Evolutionary conservation across 139 green algal genomes (phyloP).

Genomic region (Chlamydomonas incerta): DNA sequence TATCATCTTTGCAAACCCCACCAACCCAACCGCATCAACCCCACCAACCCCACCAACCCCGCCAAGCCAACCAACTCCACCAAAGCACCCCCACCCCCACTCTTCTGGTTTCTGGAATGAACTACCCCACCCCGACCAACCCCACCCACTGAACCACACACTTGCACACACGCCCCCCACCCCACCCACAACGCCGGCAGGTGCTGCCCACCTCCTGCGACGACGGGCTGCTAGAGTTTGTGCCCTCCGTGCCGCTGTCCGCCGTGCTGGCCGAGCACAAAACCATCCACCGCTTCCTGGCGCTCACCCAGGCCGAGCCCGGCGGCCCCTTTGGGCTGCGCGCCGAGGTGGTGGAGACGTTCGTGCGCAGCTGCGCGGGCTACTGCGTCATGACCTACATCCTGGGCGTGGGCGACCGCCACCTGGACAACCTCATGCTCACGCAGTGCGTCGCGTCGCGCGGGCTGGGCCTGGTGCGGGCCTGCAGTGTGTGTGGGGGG

Average conservation of each 20-base stretch:
- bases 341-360: constrained; percentile 81
- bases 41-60: no score
- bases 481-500: no score
- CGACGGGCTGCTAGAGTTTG: constrained; percentile 95
- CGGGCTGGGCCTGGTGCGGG: background rate
- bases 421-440: constrained; percentile 98
- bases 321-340: constrained; percentile 81
- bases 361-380: constrained; percentile 93
- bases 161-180: no score
- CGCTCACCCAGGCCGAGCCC: constrained; percentile 48
- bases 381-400: constrained; percentile 99
- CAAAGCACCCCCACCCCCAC: no score
- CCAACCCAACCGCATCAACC: no score
- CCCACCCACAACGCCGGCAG: constrained; percentile 11
- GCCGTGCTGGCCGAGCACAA: constrained; percentile 85
- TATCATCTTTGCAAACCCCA: no score
- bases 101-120: no score
- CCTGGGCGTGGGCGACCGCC: constrained; percentile 95
- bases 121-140: no score
- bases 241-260: constrained; percentile 82
- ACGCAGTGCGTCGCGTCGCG: constrained; percentile 21
- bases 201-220: constrained; percentile 87
- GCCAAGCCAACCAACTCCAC: no score
- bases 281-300: constrained; percentile 88
- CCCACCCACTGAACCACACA: no score